phyloP scores from a whole-genome alignment of 352 stramenopile species.

The Phytophthora ramorum region DNA sequence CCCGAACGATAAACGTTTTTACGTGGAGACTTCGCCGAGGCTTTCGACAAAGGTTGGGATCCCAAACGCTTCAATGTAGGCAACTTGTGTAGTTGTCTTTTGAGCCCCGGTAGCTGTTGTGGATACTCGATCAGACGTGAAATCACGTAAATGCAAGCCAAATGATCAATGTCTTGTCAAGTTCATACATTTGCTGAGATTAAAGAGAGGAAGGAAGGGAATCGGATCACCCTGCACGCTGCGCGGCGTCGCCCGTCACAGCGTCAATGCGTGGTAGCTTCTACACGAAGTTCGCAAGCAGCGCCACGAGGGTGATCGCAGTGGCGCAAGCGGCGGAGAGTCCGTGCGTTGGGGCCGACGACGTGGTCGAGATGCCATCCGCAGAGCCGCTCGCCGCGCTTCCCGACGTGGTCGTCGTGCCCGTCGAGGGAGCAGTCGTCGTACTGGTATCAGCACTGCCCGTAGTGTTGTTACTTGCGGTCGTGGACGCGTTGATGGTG shows the following conservation, averaged over 20 bases:
- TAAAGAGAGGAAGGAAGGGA: constrained; percentile 4
- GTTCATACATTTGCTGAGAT: neutral
- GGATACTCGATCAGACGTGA: too few species aligned
- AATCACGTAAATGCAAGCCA: neutral
- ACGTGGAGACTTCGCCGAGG: neutral
- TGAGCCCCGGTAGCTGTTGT: too few species aligned
- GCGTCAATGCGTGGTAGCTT: neutral
- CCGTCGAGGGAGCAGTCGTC: constrained; percentile 16
- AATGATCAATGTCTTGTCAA: neutral
- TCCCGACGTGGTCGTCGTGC: constrained; percentile 1
- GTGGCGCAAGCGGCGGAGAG: constrained; percentile 19
- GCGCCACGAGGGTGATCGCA: constrained; percentile 14
- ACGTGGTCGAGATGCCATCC: constrained; percentile 27
- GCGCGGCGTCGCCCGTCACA: neutral
- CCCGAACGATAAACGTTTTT: neutral
- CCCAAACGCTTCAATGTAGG: constrained; percentile 3
- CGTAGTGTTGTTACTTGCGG: constrained; percentile 9
- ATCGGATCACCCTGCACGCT: neutral
- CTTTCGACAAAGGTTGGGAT: neutral
- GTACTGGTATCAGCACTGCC: neutral
- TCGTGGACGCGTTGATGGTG: constrained; percentile 14
- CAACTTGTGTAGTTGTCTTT: neutral
- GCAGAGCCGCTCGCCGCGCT: constrained; percentile 13
- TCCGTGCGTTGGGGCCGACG: constrained; percentile 13
- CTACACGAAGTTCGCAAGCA: constrained; percentile 28